Conservation (phyloP, 1,284 basidiomycete genomes). For the Schizophyllum amplum region DNA sequence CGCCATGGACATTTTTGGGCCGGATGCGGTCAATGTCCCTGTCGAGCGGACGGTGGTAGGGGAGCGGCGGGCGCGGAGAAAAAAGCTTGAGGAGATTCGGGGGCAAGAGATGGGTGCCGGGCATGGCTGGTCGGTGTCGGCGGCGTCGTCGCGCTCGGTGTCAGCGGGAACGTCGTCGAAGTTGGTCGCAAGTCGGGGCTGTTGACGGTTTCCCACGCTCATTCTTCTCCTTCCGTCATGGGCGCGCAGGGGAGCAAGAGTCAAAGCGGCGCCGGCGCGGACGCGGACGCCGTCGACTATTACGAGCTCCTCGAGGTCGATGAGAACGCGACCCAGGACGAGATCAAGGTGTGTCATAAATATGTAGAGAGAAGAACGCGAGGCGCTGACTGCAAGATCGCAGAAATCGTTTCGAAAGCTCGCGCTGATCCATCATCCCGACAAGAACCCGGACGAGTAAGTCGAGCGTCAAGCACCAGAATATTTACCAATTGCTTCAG, state of each 20-base stretch:
- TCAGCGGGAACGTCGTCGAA: not conserved
- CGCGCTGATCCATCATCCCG: slow-evolving; percentile 83
- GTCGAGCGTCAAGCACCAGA: not conserved
- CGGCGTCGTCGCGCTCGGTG: too few relatives aligned
- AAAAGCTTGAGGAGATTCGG: slow-evolving; percentile 94
- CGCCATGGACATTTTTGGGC: slow-evolving; percentile 64
- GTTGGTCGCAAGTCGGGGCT: not conserved
- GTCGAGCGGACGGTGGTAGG: slow-evolving; percentile 78
- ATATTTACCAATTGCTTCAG: not conserved
- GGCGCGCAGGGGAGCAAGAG: slow-evolving; percentile 61
- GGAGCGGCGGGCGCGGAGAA: slow-evolving; percentile 82
- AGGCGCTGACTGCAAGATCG: slow-evolving; percentile 6
- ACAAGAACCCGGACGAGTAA: slow-evolving; percentile 73
- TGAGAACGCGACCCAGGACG: slow-evolving; percentile 76
- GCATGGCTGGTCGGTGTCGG: slow-evolving; percentile 34
- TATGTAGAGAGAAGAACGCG: slow-evolving; percentile 3
- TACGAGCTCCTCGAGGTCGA: slow-evolving; percentile 75
- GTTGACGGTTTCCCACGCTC: not conserved
- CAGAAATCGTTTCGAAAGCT: slow-evolving; percentile 79
- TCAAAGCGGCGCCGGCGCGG: slow-evolving; percentile 21
- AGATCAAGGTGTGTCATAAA: slow-evolving; percentile 64
- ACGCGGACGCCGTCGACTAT: slow-evolving; percentile 48
- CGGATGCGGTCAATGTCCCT: slow-evolving; percentile 72
- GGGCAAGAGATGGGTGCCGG: slow-evolving; percentile 82
- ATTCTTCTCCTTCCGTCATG: slow-evolving; percentile 31